These are phyloP conservation scores for Rhynchosporium graminicola DNA, from an alignment of 2,329 filamentous ascomycete genomes.

Conservation along the genomic window DNA sequence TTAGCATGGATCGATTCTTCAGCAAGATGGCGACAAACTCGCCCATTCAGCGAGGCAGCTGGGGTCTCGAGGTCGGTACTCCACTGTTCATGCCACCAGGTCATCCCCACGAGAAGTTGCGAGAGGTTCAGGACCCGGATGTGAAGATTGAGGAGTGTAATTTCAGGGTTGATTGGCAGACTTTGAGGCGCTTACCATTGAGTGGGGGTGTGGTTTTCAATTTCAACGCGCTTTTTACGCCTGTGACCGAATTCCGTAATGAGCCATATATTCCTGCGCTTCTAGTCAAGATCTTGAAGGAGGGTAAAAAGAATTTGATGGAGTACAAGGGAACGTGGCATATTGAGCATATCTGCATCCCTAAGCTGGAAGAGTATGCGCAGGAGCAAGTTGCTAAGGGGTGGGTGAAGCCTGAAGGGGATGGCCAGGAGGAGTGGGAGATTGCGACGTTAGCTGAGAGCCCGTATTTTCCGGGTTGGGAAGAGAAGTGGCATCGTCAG, in stretches of 20 bases:
- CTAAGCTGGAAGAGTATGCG: constrained; percentile 63
- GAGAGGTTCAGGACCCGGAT: constrained; percentile 56
- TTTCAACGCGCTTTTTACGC: constrained; percentile 85
- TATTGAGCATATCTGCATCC: constrained; percentile 70
- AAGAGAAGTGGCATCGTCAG: constrained; percentile 68
- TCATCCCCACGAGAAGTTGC: constrained; percentile 62
- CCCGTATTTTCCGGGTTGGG: constrained; percentile 77
- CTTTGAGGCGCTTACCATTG: constrained; percentile 73
- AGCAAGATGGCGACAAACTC: constrained; percentile 72
- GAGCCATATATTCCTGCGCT: constrained; percentile 74
- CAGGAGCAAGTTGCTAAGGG: constrained; percentile 66
- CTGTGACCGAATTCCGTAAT: constrained; percentile 65
- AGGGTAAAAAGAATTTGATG: constrained; percentile 71
- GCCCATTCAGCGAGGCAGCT: constrained; percentile 81
- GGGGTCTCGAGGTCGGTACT: constrained; percentile 75
- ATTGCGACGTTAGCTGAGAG: constrained; percentile 70
- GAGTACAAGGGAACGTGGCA: constrained; percentile 83
- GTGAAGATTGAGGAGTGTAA: constrained; percentile 61
- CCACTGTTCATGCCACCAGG: constrained; percentile 75
- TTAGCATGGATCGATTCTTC: constrained; percentile 85
- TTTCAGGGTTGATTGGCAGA: constrained; percentile 87
- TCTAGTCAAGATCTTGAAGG: constrained; percentile 65
- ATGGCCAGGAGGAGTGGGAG: constrained; percentile 46
- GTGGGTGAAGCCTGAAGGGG: constrained; percentile 48
- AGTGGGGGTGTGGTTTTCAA: constrained; percentile 80